Percentiles rank a stretch among this genome's conserved stretches.
Conservation (phyloP, 192 early-diverging fungal species). For the Linnemannia hyalina region DNA sequence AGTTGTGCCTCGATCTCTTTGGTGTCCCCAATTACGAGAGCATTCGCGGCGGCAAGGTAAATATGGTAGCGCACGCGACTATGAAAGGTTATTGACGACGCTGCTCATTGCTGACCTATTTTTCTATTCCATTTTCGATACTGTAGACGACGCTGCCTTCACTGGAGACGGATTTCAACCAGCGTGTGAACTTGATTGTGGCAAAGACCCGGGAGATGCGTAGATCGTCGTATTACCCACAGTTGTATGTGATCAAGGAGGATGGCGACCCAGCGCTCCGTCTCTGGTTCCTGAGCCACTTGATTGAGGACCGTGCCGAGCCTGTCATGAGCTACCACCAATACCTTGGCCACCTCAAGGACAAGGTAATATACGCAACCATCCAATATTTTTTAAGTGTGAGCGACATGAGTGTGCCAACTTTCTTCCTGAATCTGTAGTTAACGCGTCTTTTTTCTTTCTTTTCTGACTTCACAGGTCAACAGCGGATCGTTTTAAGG, state of each 20-base stretch:
- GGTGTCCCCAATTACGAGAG: slow-evolving; percentile 81
- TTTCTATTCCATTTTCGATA: neutral
- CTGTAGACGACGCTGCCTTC: slow-evolving; percentile 72
- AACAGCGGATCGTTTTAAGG: slow-evolving; percentile 24
- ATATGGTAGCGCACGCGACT: neutral
- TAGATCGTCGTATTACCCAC: slow-evolving; percentile 76
- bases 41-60: slow-evolving; percentile 81
- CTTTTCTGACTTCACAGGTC: neutral
- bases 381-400: no score
- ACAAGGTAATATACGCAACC: slow-evolving; percentile 61
- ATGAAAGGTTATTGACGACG: neutral
- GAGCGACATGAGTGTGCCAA: no score
- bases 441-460: neutral
- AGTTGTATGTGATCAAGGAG: slow-evolving; percentile 88
- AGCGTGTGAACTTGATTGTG: slow-evolving; percentile 79
- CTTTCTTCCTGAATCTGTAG: neutral
- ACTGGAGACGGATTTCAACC: slow-evolving; percentile 77
- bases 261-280: slow-evolving; percentile 87
- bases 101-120: no score
- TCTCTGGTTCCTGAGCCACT: slow-evolving; percentile 84
- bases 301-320: slow-evolving; percentile 91
- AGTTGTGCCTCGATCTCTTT: slow-evolving; percentile 79
- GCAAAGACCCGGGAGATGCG: slow-evolving; percentile 76
- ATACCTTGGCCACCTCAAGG: slow-evolving; percentile 77
- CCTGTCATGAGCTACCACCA: slow-evolving; percentile 78